Conservation (phyloP, 768 basidiomycete species). For the Termitomyces sp. region DNA sequence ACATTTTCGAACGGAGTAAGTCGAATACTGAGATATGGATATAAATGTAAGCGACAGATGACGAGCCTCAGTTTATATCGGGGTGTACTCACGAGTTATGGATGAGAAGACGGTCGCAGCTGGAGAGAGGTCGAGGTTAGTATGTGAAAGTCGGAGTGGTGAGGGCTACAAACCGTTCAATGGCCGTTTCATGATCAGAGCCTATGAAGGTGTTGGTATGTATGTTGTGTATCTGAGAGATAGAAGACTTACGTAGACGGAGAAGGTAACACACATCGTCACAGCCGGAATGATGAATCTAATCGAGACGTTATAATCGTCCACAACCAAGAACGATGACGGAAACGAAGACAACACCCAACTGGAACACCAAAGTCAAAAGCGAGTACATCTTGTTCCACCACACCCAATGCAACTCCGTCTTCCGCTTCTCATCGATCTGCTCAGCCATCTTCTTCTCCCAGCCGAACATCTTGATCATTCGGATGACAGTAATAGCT, state of each 20-base stretch:
- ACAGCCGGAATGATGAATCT: constrained; percentile 58
- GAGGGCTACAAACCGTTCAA: constrained; percentile 5
- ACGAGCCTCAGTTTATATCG: neutral
- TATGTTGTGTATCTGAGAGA: neutral
- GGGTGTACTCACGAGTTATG: constrained; percentile 6
- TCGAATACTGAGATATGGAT: constrained; percentile 45
- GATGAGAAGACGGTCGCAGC: constrained; percentile 15
- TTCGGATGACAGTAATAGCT: constrained; percentile 54
- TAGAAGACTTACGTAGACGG: constrained; percentile 30
- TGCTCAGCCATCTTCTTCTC: constrained; percentile 50
- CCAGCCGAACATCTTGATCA: constrained; percentile 71
- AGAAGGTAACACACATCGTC: constrained; percentile 63
- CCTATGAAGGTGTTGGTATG: constrained; percentile 1
- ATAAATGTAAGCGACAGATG: neutral
- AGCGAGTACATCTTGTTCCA: constrained; percentile 48
- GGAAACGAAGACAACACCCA: constrained; percentile 12
- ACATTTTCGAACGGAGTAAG: constrained; percentile 46
- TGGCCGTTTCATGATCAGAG: constrained; percentile 7
- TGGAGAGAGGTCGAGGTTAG: neutral
- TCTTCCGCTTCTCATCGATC: constrained; percentile 51
- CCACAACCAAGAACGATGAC: neutral
- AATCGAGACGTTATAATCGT: neutral
- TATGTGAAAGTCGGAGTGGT: no score
- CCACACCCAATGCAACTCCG: constrained; percentile 51
- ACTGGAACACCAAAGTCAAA: constrained; percentile 38